Evolutionary conservation across 2,329 filamentous ascomycete genomes (phyloP).

Genomic region (Colletotrichum orbiculare): DNA sequence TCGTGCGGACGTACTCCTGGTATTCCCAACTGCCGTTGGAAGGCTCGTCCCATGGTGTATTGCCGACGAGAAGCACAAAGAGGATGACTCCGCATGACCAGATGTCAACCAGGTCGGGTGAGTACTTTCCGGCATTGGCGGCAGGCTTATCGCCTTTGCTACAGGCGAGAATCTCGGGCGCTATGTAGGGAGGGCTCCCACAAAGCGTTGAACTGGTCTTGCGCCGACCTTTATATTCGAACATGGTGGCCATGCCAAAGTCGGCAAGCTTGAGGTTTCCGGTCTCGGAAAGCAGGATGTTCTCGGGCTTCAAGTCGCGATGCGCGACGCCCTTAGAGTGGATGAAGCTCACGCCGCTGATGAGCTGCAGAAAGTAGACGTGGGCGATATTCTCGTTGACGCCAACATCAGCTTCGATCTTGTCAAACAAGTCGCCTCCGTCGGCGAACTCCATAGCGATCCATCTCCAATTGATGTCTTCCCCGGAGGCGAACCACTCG

Average conservation of each 20-base stretch:
- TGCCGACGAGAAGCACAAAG: constrained; percentile 93
- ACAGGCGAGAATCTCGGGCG: constrained; percentile 83
- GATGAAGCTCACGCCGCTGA: constrained; percentile 92
- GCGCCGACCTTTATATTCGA: constrained; percentile 85
- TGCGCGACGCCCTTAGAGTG: constrained; percentile 96
- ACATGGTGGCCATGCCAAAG: constrained; percentile 95
- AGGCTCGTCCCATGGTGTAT: constrained; percentile 97
- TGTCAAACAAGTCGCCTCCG: constrained; percentile 97
- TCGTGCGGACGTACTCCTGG: constrained; percentile 83
- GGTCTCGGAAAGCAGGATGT: constrained; percentile 86
- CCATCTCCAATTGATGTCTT: constrained; percentile 91
- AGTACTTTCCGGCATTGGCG: constrained; percentile 69
- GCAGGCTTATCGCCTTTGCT: constrained; percentile 57
- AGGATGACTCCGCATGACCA: constrained; percentile 99
- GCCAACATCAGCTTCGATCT: constrained; percentile 97
- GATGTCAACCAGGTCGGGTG: constrained; percentile 86
- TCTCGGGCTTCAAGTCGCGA: constrained; percentile 92
- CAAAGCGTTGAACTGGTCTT: constrained; percentile 91
- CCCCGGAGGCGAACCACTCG: constrained; percentile 87
- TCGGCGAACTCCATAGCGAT: constrained; percentile 98
- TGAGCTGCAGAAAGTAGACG: constrained; percentile 92
- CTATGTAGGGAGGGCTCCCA: constrained; percentile 96
- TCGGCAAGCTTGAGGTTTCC: constrained; percentile 95
- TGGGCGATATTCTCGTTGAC: constrained; percentile 96
- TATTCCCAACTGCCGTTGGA: constrained; percentile 90